Conservation (phyloP, 179 eudicot species). For the Beta corolliflora region DNA sequence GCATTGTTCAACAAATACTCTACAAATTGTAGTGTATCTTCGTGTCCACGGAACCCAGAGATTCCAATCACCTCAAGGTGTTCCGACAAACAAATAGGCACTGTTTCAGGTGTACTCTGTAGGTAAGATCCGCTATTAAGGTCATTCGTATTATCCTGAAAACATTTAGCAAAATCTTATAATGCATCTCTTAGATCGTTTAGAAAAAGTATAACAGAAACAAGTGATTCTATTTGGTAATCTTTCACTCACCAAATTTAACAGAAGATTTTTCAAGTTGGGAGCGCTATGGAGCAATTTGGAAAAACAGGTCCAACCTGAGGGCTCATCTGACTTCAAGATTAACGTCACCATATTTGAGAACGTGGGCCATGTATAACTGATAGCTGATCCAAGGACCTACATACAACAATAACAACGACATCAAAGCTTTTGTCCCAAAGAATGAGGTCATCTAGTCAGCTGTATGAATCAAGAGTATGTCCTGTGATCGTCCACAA, state of each 20-base stretch:
- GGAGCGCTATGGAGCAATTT: conserved; percentile 13
- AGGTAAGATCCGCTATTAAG: background rate
- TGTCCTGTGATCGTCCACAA: no score
- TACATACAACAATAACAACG: background rate
- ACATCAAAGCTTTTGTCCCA: no score
- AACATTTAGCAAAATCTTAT: background rate
- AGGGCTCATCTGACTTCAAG: background rate
- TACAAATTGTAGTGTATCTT: conserved; percentile 2
- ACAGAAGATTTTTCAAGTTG: conserved; percentile 1
- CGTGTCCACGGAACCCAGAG: background rate
- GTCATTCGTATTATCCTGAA: background rate
- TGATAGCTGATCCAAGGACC: conserved; percentile 8
- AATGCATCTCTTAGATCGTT: no score
- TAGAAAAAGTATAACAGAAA: no score
- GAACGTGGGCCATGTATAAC: background rate
- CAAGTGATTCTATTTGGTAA: background rate
- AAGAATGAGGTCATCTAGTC: no score
- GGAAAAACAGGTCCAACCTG: conserved; percentile 1
- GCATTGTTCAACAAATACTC: conserved; percentile 6
- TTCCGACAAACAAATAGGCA: conserved; percentile 8
- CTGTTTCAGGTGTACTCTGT: background rate
- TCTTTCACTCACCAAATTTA: conserved; percentile 6
- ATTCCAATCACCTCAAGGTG: background rate
- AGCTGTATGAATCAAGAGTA: no score
- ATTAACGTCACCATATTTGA: background rate